These are phyloP conservation scores for Beta macrorhiza DNA, from an alignment of 179 eudicot genomes.

Conservation along the genomic window DNA sequence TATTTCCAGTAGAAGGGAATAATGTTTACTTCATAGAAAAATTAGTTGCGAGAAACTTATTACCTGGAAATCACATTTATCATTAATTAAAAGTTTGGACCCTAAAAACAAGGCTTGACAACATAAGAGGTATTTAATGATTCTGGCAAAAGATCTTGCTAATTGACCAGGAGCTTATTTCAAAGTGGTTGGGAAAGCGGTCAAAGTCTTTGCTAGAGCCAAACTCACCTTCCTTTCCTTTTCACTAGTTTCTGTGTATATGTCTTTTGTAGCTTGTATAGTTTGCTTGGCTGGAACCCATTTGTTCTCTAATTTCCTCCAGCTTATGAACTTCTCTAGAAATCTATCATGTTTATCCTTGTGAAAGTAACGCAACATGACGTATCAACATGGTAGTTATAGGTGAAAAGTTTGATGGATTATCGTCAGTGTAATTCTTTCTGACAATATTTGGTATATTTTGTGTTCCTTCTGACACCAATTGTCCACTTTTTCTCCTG, in stretches of 20 bases:
- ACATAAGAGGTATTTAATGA: background rate
- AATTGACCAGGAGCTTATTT: background rate
- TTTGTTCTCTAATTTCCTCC: background rate
- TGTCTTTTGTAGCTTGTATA: background rate
- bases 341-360: background rate
- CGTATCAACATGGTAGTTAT: background rate
- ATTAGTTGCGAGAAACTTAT: background rate
- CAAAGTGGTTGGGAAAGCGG: background rate
- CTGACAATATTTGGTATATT: background rate
- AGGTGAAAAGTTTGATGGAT: background rate
- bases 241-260: background rate
- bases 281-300: background rate
- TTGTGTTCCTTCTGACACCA: background rate
- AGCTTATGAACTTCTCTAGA: background rate
- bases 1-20: background rate
- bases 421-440: background rate
- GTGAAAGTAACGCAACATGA: constrained; percentile 9
- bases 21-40: background rate
- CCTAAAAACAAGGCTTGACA: background rate
- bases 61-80: background rate
- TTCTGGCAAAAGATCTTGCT: background rate
- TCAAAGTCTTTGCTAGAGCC: background rate
- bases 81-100: background rate
- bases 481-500: background rate
- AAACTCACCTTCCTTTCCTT: background rate